A percentile compares a stretch with the other conserved stretches of the same genome.
Evolutionary conservation across 768 basidiomycete species (phyloP).

Genomic region (Rhizopogon vinicolor): DNA sequence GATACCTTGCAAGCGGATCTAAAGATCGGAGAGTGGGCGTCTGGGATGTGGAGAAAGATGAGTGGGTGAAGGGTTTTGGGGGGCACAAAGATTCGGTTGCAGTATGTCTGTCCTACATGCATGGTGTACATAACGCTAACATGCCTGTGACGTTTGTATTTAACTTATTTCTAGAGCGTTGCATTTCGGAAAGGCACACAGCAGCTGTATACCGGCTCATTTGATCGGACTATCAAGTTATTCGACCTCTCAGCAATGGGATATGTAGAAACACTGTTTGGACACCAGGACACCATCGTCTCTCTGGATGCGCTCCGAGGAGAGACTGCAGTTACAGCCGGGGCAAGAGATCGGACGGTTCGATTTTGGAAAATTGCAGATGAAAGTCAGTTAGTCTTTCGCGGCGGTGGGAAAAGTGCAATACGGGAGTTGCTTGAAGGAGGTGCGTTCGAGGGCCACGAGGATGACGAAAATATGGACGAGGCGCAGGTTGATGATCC

Average conservation of each 20-base stretch:
- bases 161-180: constrained; percentile 40
- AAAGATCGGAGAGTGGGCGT: constrained; percentile 78
- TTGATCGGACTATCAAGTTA: constrained; percentile 87
- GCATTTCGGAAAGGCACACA: constrained; percentile 76
- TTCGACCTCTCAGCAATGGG: constrained; percentile 83
- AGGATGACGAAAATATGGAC: constrained; percentile 44
- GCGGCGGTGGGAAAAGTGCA: constrained; percentile 87
- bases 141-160: constrained; percentile 23
- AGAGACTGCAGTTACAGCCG: constrained; percentile 83
- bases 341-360: constrained; percentile 86
- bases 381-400: constrained; percentile 92
- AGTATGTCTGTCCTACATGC: constrained; percentile 38
- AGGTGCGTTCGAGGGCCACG: constrained; percentile 52
- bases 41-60: constrained; percentile 75
- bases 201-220: constrained; percentile 66
- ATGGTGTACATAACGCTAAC: constrained; percentile 33
- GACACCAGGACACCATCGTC: constrained; percentile 88
- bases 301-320: constrained; percentile 75
- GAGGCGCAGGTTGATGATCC: constrained; percentile 27
- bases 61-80: constrained; percentile 78
- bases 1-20: constrained; percentile 82
- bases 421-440: constrained; percentile 81
- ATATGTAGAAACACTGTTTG: constrained; percentile 94
- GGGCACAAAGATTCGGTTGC: constrained; percentile 72
- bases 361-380: constrained; percentile 97